Evolutionary conservation across 1,139 yeast genomes (phyloP), one percentile per base, ranked within the genome.

Genomic region (Lodderomyces pseudojiufengensis): DNA sequence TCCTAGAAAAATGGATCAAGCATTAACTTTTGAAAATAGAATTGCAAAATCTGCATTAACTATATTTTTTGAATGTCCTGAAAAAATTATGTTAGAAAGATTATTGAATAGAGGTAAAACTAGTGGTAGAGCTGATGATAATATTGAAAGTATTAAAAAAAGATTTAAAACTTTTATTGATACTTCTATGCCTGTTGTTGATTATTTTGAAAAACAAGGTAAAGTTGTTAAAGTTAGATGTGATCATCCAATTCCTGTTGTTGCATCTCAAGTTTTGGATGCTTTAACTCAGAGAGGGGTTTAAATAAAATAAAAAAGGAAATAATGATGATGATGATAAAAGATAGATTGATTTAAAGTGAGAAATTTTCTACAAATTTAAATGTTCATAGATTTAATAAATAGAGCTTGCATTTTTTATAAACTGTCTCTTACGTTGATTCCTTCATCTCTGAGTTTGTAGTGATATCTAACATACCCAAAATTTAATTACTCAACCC

Each of bases 1-100:
- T 76, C 98, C 98, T 27, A 76, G 98, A 57, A 87, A 90, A 59
- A 90, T 92, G 97, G 98, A 92, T 63, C 98, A 92, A 65, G 97
- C 97, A 0, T 45, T 84, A 33, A 84, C 92, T 24, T 92, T 92
- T 58, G 98, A 92, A 63, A 77, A 84, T 38, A 72, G 79, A 44
- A 79, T 92, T 33, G 90, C 86, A 32, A 77, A 73, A 38, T 78
- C 92, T 35, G 71, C 84, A 31, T 79, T 88, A 62, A 84, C 95
- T 2, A 70, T 92, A 42, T 92, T 86, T 69, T 92, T 92, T 55
- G 95, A 90, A 50, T 92, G 98, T 60, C 95, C 97, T 4, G 97
- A 92, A 62, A 61, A 66, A 35, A 85, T 86, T 38, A 90, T 92
- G 97, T 72, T 88, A 48, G 64, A 76, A 46, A 79, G 98, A 57